Conservation (phyloP, 768 basidiomycete species). For the Suillus variegatus region DNA sequence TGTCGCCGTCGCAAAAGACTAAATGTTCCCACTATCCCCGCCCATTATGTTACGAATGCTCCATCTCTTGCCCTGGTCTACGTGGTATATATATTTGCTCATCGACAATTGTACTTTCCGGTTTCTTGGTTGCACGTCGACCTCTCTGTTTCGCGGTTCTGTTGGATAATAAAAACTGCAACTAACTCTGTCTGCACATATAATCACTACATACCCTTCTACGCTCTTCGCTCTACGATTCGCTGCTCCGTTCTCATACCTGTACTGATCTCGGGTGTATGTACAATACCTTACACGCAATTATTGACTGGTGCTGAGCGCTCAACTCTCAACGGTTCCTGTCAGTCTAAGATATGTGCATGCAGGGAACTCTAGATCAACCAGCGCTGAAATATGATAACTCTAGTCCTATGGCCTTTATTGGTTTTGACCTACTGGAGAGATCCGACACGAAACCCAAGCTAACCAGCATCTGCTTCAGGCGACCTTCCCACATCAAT, state of each 20-base stretch:
- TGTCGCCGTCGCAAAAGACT: conserved; percentile 27
- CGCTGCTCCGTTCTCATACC: conserved; percentile 16
- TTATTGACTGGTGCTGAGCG: conserved; percentile 15
- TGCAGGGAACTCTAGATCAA: conserved; percentile 13
- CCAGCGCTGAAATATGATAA: conserved; percentile 87
- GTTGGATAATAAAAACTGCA: conserved; percentile 19
- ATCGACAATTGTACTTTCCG: conserved; percentile 10
- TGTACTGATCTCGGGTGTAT: conserved; percentile 22
- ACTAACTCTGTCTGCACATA: conserved; percentile 17
- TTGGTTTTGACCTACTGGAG: conserved; percentile 80
- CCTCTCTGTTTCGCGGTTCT: conserved; percentile 6
- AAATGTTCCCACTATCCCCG: conserved; percentile 24
- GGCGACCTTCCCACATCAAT: conserved; percentile 90
- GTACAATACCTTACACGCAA: conserved; percentile 22
- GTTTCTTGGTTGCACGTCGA: conserved; percentile 9
- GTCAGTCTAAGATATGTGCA: neutral
- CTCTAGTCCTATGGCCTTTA: conserved; percentile 89
- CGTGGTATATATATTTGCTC: conserved; percentile 10
- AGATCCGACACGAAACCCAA: conserved; percentile 92
- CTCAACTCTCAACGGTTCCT: neutral
- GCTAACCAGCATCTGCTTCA: conserved; percentile 87
- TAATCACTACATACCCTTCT: conserved; percentile 22
- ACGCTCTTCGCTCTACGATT: conserved; percentile 13
- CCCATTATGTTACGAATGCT: conserved; percentile 11
- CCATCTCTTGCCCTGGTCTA: conserved; percentile 14